Evolutionary conservation across 345 rosid species (phyloP).

Genomic region (Aquilaria yunnanensis): DNA sequence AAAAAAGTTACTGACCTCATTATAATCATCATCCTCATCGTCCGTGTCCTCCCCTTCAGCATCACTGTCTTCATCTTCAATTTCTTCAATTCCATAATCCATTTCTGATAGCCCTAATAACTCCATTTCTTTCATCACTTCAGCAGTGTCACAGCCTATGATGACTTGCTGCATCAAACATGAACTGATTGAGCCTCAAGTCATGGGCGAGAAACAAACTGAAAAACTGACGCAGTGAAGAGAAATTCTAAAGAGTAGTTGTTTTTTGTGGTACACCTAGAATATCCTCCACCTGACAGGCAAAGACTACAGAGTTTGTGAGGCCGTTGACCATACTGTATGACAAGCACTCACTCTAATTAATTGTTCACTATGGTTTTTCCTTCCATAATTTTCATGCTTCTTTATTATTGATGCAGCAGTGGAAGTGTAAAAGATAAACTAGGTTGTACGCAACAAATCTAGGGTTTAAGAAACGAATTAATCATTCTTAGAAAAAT

Average conservation of each 20-base stretch:
- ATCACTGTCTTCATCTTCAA: slow-evolving; percentile 54
- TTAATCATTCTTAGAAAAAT: no score
- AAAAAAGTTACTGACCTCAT: slow-evolving; percentile 33
- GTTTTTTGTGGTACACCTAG: no score
- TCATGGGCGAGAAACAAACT: background rate
- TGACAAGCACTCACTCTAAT: no score
- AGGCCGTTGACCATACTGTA: no score
- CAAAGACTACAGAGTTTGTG: no score
- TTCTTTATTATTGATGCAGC: no score
- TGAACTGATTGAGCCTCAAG: slow-evolving; percentile 9
- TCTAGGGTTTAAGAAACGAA: no score
- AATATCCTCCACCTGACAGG: no score
- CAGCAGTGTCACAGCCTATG: slow-evolving; percentile 76
- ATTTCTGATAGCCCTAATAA: slow-evolving; percentile 54
- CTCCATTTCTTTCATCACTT: slow-evolving; percentile 75
- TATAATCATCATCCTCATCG: slow-evolving; percentile 39
- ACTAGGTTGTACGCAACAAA: no score
- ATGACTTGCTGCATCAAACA: slow-evolving; percentile 73
- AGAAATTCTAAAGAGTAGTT: background rate
- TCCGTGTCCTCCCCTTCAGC: slow-evolving; percentile 34
- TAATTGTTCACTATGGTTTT: no score
- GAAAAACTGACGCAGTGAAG: background rate
- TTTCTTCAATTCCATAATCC: slow-evolving; percentile 61
- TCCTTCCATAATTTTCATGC: no score
- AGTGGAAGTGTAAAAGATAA: no score